A percentile compares a stretch with the other conserved stretches of the same genome.
Conservation (phyloP, 352 stramenopile genomes). For the Globisporangium polare region DNA sequence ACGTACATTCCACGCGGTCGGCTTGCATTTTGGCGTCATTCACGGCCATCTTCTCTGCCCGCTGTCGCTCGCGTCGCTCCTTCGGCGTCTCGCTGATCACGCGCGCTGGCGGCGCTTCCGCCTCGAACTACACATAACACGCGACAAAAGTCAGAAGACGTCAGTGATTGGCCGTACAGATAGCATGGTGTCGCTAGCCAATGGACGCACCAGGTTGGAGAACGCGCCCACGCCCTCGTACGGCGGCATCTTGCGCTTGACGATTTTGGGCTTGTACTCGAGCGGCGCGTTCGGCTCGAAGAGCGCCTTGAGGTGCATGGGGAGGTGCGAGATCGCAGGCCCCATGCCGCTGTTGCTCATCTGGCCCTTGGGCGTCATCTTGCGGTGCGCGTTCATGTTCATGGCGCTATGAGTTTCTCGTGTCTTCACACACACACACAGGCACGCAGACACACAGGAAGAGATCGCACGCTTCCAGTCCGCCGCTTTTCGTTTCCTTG, state of each 20-base stretch:
- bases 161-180: not conserved
- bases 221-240: slow-evolving; percentile 60
- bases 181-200: too few species aligned
- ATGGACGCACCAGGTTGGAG: slow-evolving; percentile 26
- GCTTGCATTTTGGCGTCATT: slow-evolving; percentile 69
- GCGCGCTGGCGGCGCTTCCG: slow-evolving; percentile 44
- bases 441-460: not conserved
- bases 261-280: slow-evolving; percentile 60
- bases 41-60: slow-evolving; percentile 48
- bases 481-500: not conserved
- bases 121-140: slow-evolving; percentile 47
- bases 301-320: slow-evolving; percentile 71
- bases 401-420: not conserved
- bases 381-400: slow-evolving; percentile 70
- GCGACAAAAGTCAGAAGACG: not conserved
- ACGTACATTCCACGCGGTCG: slow-evolving; percentile 55
- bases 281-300: slow-evolving; percentile 80
- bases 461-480: not conserved
- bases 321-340: slow-evolving; percentile 76
- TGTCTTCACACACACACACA: not conserved
- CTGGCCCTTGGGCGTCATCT: slow-evolving; percentile 88
- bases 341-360: slow-evolving; percentile 88
- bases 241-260: slow-evolving; percentile 86
- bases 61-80: slow-evolving; percentile 60
- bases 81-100: slow-evolving; percentile 73